A percentile compares a stretch with the other conserved stretches of the same genome.
These are phyloP conservation scores for Euphorbia schlechtendalii DNA, from an alignment of 441 rosid species.

Conservation along the genomic window DNA sequence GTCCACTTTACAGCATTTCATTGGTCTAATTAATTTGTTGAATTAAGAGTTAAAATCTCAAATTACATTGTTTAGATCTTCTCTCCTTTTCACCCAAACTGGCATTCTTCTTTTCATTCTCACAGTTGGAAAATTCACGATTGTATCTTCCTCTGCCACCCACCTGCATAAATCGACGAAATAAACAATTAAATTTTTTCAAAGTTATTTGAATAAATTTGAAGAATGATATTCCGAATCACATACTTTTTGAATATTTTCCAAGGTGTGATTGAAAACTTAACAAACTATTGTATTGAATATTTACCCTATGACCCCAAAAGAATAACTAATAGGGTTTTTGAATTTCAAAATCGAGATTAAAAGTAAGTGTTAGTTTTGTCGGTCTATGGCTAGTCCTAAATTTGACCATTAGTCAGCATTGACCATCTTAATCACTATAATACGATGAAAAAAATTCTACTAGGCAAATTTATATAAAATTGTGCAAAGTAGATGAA, in stretches of 20 bases:
- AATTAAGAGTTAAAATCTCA: no score
- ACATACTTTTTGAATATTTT: no score
- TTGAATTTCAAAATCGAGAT: neutral
- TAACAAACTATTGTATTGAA: neutral
- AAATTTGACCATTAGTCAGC: neutral
- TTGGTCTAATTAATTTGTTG: no score
- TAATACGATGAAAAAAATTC: neutral
- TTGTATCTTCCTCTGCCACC: conserved; percentile 73
- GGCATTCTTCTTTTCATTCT: conserved; percentile 90
- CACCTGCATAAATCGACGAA: conserved; percentile 43
- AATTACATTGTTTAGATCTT: neutral
- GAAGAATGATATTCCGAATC: no score
- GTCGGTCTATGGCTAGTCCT: neutral
- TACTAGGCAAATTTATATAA: no score
- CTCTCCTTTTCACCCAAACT: conserved; percentile 69
- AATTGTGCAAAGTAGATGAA: no score
- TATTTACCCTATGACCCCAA: neutral
- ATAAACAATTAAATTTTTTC: no score
- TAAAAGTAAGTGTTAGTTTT: neutral
- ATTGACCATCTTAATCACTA: neutral
- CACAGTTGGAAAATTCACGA: conserved; percentile 83
- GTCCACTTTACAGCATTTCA: neutral
- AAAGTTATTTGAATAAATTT: no score
- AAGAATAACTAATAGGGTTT: neutral
- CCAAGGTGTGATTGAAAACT: neutral